Evolutionary conservation across 441 rosid genomes (phyloP).

Genomic region (Lepidium campestre): DNA sequence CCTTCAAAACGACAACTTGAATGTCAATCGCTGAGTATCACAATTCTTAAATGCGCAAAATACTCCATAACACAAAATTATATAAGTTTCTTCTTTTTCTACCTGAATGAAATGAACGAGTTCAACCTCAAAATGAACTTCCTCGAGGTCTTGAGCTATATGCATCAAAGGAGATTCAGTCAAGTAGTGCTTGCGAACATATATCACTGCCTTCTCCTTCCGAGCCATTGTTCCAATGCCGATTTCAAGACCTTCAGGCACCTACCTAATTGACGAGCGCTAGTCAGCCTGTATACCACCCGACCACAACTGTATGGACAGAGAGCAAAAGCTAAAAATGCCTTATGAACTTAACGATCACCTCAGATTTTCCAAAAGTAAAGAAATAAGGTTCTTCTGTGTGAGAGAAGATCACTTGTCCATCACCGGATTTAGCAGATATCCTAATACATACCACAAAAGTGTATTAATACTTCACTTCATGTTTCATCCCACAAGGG

Average conservation of each 20-base stretch:
- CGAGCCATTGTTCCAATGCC: constrained; percentile 94
- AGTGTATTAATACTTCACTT: constrained; percentile 1
- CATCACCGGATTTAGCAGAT: constrained; percentile 75
- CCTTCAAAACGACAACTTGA: constrained; percentile 49
- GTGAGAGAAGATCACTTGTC: constrained; percentile 48
- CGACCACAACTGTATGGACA: background rate
- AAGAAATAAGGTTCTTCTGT: constrained; percentile 74
- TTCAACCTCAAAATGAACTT: constrained; percentile 93
- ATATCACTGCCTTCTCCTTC: constrained; percentile 86
- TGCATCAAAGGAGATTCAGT: constrained; percentile 68
- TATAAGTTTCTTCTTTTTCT: background rate
- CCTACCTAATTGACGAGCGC: constrained; percentile 42
- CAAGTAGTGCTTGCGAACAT: constrained; percentile 67
- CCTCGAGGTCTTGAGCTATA: constrained; percentile 57
- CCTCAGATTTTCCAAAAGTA: constrained; percentile 94
- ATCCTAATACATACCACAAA: constrained; percentile 45
- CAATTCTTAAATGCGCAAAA: background rate
- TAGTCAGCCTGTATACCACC: background rate
- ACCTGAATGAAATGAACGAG: constrained; percentile 95
- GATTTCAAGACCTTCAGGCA: constrained; percentile 96
- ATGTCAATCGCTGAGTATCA: constrained; percentile 8
- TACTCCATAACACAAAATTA: background rate
- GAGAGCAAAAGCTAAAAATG: background rate
- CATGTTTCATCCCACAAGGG: background rate
- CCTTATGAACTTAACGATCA: constrained; percentile 27